A percentile compares a stretch with the other conserved stretches of the same genome.
Evolutionary conservation across 345 rosid species (phyloP).

Genomic region (Raphanus sativus): DNA sequence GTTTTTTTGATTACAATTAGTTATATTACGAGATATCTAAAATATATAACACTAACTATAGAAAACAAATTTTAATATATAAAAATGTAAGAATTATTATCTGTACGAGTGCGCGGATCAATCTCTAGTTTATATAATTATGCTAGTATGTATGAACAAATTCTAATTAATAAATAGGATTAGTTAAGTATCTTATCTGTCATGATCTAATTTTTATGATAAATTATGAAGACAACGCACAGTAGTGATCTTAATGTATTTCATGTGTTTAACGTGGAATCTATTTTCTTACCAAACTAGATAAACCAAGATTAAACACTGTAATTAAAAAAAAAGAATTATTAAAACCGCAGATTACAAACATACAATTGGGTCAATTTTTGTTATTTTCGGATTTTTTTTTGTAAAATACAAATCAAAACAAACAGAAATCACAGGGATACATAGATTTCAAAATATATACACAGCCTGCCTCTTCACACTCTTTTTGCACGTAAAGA

Average conservation of each 20-base stretch:
- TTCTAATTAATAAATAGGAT: not conserved
- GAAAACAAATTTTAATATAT: no score
- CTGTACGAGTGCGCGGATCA: no score
- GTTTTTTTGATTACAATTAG: no score
- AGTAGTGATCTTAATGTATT: conserved; percentile 11
- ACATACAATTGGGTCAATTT: not conserved
- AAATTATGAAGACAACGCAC: conserved; percentile 7
- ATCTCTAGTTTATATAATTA: not conserved
- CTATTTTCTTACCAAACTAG: not conserved
- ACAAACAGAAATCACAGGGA: not conserved
- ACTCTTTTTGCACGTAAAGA: not conserved
- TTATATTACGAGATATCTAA: no score
- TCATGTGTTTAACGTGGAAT: not conserved
- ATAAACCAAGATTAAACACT: not conserved
- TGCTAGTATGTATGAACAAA: not conserved
- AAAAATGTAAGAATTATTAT: no score
- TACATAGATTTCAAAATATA: not conserved
- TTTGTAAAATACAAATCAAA: not conserved
- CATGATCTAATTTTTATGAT: not conserved
- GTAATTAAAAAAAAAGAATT: not conserved
- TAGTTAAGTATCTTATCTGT: not conserved
- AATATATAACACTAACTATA: no score
- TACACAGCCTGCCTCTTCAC: not conserved
- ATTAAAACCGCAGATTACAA: not conserved
- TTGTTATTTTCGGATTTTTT: not conserved